Base-by-base conservation (phyloP, 495 filamentous ascomycete genomes). In the Penicillium cinerascens region DNA sequence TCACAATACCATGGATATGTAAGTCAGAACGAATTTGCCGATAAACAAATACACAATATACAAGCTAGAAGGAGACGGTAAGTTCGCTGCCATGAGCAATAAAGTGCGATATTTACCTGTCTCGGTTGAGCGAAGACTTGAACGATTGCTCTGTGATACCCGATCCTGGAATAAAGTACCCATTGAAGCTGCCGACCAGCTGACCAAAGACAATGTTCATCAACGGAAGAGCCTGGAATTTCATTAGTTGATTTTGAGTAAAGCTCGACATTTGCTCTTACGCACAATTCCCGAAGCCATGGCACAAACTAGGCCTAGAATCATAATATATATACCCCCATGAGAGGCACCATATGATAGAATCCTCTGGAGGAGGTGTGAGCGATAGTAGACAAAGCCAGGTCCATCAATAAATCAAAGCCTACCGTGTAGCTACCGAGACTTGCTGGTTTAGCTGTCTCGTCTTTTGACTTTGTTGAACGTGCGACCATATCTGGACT, bases 381-480 rank as follows among this genome's bases (percentile, higher is more conserved):
- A 27, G 25, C 25, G 26, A 35, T 33, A 29, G n/a, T 20, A 46
- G 43, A 35, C 26, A 21, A 46, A 46, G 25, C 16, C 26, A 33
- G 42, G 25, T 46, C 43, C 16, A 46, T 35, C 23, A 21, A 33
- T 33, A 18, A 3, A 46, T 35, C 2, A 21, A 15, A 35, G 11
- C 43, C n/a, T 35, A 46, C 43, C 26, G 43, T 22, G 27, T 46
- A 46, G 26, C 43, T 46, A 35, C 43, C 26, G 43, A 46, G 26
- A 35, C 16, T 46, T 46, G 43, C 43, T 46, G 43, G 17, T 46
- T 46, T 46, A 22, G 26, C 43, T 33, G 23, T 13, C 43, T 46
- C 25, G 3, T 46, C 43, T 3, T 46, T 46, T 46, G 43, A 33
- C 16, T 46, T 21, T 13, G 4, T 21, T 27, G 43, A 46, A 46